Evolutionary conservation across 2,329 filamentous ascomycete species (phyloP).

Genomic region (Aspergillus alliaceus): DNA sequence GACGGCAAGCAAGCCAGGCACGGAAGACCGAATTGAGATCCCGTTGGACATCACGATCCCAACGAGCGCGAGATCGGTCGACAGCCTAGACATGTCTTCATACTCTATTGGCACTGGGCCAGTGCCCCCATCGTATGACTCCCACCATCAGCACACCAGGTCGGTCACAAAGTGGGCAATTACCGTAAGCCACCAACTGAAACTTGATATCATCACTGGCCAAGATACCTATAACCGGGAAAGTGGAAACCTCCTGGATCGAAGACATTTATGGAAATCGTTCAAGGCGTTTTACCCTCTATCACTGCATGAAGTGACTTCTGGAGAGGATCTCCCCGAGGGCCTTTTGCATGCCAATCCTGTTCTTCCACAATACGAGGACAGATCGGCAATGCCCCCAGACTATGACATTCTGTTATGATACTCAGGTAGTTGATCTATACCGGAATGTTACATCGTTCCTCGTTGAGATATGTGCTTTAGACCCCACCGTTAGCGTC

Average conservation of each 20-base stretch:
- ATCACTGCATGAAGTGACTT: neutral
- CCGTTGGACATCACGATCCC: conserved; percentile 1
- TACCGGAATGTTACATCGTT: too few relatives aligned
- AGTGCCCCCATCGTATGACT: neutral
- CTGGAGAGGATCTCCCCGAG: neutral
- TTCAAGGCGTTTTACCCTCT: conserved; percentile 8
- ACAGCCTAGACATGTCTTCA: neutral
- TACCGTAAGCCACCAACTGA: conserved; percentile 3
- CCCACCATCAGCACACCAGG: neutral
- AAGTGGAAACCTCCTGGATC: conserved; percentile 5
- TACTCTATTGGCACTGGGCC: neutral
- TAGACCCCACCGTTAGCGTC: too few relatives aligned
- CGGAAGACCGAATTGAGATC: neutral
- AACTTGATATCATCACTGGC: conserved; percentile 8
- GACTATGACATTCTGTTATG: neutral
- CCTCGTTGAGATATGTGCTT: too few relatives aligned
- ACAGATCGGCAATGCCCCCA: neutral
- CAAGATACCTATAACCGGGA: conserved; percentile 6
- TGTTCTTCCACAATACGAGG: neutral
- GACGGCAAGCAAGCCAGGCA: neutral
- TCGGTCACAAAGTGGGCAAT: neutral
- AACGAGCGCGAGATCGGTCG: neutral
- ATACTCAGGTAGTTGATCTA: too few relatives aligned
- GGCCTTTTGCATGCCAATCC: neutral
- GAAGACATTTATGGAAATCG: conserved; percentile 5